phyloP scores from a whole-genome alignment of 768 basidiomycete genomes.

The Lactarius deliciosus region DNA sequence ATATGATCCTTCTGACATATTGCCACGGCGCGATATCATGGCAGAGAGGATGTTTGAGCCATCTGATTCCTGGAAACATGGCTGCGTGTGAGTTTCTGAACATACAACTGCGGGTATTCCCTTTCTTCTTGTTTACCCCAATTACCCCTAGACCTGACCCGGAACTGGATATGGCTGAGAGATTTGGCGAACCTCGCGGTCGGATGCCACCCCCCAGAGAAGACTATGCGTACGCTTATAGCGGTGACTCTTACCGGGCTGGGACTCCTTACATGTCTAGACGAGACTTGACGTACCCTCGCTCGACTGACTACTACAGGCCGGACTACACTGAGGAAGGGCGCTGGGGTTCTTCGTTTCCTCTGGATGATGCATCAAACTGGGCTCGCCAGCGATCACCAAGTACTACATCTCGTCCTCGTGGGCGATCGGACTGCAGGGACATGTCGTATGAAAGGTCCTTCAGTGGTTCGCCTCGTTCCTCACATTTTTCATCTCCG shows the following conservation, averaged over 20 bases:
- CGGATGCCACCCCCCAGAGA: constrained; percentile 28
- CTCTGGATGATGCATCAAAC: constrained; percentile 34
- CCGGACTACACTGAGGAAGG: constrained; percentile 44
- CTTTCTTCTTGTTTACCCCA: constrained; percentile 19
- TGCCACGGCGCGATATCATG: constrained; percentile 38
- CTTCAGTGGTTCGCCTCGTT: constrained; percentile 24
- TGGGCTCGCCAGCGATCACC: constrained; percentile 21
- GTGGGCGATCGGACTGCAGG: constrained; percentile 24
- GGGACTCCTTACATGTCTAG: constrained; percentile 39
- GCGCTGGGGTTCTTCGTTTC: constrained; percentile 35
- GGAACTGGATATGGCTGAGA: constrained; percentile 23
- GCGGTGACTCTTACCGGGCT: constrained; percentile 54
- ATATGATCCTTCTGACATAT: constrained; percentile 34
- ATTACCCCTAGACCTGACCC: constrained; percentile 17
- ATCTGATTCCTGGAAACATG: constrained; percentile 55
- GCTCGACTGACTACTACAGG: constrained; percentile 50
- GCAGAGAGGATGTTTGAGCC: constrained; percentile 68
- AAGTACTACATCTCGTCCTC: constrained; percentile 17
- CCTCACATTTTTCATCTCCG: constrained; percentile 28
- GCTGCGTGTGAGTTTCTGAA: constrained; percentile 18
- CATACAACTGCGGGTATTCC: neutral
- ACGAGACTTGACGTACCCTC: constrained; percentile 41
- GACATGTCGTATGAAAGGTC: constrained; percentile 24
- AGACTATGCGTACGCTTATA: constrained; percentile 40
- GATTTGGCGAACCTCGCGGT: constrained; percentile 20